These are phyloP conservation scores for Mycotypha africana DNA, from an alignment of 371 early-diverging fungal species.

Conservation along the genomic window DNA sequence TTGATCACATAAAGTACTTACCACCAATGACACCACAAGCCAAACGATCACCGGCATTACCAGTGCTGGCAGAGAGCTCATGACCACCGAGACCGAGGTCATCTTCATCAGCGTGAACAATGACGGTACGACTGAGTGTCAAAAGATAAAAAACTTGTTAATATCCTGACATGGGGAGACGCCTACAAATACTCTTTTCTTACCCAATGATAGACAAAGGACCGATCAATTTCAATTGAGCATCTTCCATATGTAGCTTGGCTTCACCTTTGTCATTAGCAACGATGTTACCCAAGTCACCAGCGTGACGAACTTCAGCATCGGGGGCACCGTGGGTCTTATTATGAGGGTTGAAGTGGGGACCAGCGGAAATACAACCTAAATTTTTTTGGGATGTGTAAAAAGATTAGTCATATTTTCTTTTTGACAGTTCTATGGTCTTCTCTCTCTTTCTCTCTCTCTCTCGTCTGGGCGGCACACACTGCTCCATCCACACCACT, in stretches of 20 bases:
- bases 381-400: not conserved
- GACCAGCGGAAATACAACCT: slow-evolving; percentile 78
- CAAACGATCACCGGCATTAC: slow-evolving; percentile 78
- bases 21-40: slow-evolving; percentile 91
- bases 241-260: slow-evolving; percentile 56
- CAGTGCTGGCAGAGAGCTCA: slow-evolving; percentile 73
- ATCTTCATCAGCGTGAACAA: slow-evolving; percentile 59
- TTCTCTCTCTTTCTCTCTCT: too few relatives aligned
- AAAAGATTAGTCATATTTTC: not conserved
- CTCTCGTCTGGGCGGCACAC: too few relatives aligned
- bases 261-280: slow-evolving; percentile 59
- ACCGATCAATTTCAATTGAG: slow-evolving; percentile 72
- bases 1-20: too few relatives aligned
- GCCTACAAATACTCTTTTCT: not conserved
- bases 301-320: slow-evolving; percentile 73
- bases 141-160: not conserved
- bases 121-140: slow-evolving; percentile 65
- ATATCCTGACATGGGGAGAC: not conserved
- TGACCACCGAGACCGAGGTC: slow-evolving; percentile 69
- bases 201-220: slow-evolving; percentile 74
- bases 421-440: too few relatives aligned
- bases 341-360: slow-evolving; percentile 82
- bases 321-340: slow-evolving; percentile 81
- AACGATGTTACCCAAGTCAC: slow-evolving; percentile 83
- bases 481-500: not conserved